Percentiles rank a stretch among this genome's conserved stretches.
phyloP scores from a whole-genome alignment of 1,139 yeast species.

The Hansenula sp. region DNA sequence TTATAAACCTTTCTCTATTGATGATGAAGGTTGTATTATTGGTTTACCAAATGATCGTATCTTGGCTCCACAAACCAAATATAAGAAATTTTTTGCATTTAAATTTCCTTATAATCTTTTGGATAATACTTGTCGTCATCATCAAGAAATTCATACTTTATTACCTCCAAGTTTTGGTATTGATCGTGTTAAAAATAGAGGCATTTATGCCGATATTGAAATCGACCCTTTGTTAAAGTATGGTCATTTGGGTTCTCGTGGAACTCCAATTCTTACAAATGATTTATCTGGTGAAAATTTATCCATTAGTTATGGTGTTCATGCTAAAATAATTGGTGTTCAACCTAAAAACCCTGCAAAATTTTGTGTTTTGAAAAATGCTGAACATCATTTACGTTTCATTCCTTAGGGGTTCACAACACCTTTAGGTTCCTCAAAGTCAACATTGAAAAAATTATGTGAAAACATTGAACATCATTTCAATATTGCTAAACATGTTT shows the following conservation, averaged over 20 bases:
- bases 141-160: slow-evolving; percentile 48
- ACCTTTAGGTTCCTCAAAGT: slow-evolving; percentile 17
- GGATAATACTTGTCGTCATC: slow-evolving; percentile 55
- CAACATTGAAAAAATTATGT: slow-evolving; percentile 9
- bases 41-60: slow-evolving; percentile 52
- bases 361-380: slow-evolving; percentile 10
- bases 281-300: slow-evolving; percentile 29
- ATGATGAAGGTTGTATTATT: slow-evolving; percentile 44
- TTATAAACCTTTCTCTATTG: slow-evolving; percentile 40
- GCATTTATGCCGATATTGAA: slow-evolving; percentile 27
- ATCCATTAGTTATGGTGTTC: slow-evolving; percentile 29
- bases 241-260: slow-evolving; percentile 34
- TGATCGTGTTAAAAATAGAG: slow-evolving; percentile 36
- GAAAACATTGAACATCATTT: slow-evolving; percentile 12
- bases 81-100: slow-evolving; percentile 63
- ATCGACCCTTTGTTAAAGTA: slow-evolving; percentile 33
- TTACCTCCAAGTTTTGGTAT: slow-evolving; percentile 69
- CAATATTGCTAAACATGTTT: slow-evolving; percentile 14
- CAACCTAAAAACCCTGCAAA: slow-evolving; percentile 2
- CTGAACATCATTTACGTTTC: slow-evolving; percentile 28
- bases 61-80: slow-evolving; percentile 45
- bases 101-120: slow-evolving; percentile 55
- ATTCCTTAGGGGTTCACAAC: slow-evolving; percentile 32
- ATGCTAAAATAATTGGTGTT: slow-evolving; percentile 15
- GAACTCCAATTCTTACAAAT: slow-evolving; percentile 33